Base-by-base conservation (phyloP, 129 eudicot species). In the Chrysanthemum lavandulifolium region DNA sequence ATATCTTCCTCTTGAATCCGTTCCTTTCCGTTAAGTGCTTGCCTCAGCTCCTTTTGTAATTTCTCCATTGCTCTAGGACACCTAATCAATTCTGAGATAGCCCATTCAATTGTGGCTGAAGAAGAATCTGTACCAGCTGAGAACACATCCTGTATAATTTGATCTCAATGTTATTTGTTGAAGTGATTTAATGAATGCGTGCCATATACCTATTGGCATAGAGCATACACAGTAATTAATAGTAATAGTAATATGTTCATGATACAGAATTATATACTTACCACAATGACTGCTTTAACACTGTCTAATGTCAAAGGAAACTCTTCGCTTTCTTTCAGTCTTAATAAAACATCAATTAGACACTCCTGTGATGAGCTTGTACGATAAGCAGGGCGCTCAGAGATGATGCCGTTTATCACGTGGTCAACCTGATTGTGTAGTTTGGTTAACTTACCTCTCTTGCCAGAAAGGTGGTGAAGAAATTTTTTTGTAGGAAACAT, bases 341-440 rank as follows among this genome's bases (percentile, higher is more conserved):
- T 68, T 4, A 60, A 61, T 43, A 76, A 69, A 68, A 47, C 75
- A 76, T 76, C 81, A 16, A 68, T 43, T 23, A 73, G 70, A 56
- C 51, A 13, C 29, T 73, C 69, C 6, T 50, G 50, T 50, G 8
- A 14, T n/a, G 23, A 5, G 13, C 25, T 25, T 5, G 13, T 4
- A 4, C 6, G 43, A 18, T 11, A 16, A 27, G 23, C 36, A 7
- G 6, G 10, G n/a, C 48, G 75, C 29, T 76, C 81, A 5, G 72
- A 25, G 13, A 76, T 69, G 23, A 76, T 76, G 49, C 10, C 3
- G 61, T 76, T 57, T 15, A 68, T 5, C 3, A 76, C 3, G 25
- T 50, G 31, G 61, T 62, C 78, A 10, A 49, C 14, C 60, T 62
- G 48, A 1, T 61, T 12, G 61, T 47, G 78, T 21, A 73, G 10